Evolutionary conservation across 768 basidiomycete genomes (phyloP).

Genomic region (Chiua virens): DNA sequence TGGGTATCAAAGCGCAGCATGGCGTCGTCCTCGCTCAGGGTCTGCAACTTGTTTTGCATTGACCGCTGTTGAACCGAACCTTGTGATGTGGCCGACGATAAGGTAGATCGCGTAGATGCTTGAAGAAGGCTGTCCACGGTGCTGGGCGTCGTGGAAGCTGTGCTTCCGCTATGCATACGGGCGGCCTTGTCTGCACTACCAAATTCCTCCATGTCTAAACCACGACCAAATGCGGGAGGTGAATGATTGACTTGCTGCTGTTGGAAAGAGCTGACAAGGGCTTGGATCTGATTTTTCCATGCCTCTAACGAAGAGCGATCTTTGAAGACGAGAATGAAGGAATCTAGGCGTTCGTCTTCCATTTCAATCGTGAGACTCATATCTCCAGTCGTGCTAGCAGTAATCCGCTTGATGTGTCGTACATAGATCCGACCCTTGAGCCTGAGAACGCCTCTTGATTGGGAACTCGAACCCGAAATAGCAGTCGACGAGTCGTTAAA

Average conservation of each 20-base stretch:
- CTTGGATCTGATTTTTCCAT: constrained; percentile 84
- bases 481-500: constrained; percentile 53
- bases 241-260: constrained; percentile 45
- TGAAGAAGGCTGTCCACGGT: constrained; percentile 65
- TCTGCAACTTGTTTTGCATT: constrained; percentile 49
- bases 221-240: constrained; percentile 34
- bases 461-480: constrained; percentile 30
- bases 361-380: constrained; percentile 96
- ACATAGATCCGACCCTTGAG: constrained; percentile 96
- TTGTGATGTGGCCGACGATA: constrained; percentile 75
- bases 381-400: constrained; percentile 78
- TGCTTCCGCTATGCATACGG: constrained; percentile 79
- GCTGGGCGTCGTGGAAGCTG: constrained; percentile 57
- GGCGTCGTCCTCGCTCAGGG: constrained; percentile 74
- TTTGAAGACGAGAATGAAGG: constrained; percentile 94
- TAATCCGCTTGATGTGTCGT: constrained; percentile 88
- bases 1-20: constrained; percentile 54
- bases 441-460: constrained; percentile 68
- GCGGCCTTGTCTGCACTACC: constrained; percentile 74
- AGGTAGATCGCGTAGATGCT: constrained; percentile 62
- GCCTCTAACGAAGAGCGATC: constrained; percentile 86
- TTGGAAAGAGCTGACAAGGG: constrained; percentile 73
- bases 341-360: constrained; percentile 92
- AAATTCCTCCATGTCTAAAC: constrained; percentile 70
- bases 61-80: constrained; percentile 46